Base-by-base conservation (phyloP, 2,329 filamentous ascomycete genomes). In the Spiromastix sp. region DNA sequence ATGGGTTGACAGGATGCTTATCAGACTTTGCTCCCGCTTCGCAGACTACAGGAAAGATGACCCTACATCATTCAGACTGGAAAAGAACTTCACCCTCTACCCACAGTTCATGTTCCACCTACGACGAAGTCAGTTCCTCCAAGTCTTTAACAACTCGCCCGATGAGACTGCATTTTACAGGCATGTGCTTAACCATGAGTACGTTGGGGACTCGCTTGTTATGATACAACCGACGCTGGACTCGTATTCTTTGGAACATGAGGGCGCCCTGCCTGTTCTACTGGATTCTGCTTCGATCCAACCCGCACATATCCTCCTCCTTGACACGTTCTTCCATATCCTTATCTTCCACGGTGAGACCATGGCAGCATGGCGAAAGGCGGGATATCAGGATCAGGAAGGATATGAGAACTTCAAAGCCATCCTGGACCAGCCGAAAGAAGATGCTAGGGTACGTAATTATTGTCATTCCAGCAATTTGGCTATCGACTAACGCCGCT, bases 91-190 rank as follows among this genome's bases (percentile, higher is more conserved):
- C 56, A 96, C 89, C 0, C 72, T 98, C 11, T 98, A 98, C 55
- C 91, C 91, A 17, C 91, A 98, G 58, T 98, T 98, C 66, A 98
- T 98, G 91, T 98, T 98, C 71, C 91, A 98, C 60, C 73, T 98
- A 42, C 82, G 91, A 49, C 78, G 91, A 61, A 94, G 86, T 62
- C 91, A 96, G 61, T 98, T 98, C 69, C 64, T 98, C 45, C 91
- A 98, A 56, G 87, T 98, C 38, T 98, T 98, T 74, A 98, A 98
- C 70, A 98, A 96, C 61, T 96, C 89, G 0, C 91, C 91, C 5
- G 91, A 98, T 51, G 91, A 98, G 63, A 98, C 91, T 16, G 91
- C 91, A n/a, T 98, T 98, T 63, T 94, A 96, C 58, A 77, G 91
- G 42, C 91, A 98, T 55, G 86, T 98, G 3, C 71, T 98, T 44